Conservation (phyloP, 306 rosid species). For the Prunus kanzakura region DNA sequence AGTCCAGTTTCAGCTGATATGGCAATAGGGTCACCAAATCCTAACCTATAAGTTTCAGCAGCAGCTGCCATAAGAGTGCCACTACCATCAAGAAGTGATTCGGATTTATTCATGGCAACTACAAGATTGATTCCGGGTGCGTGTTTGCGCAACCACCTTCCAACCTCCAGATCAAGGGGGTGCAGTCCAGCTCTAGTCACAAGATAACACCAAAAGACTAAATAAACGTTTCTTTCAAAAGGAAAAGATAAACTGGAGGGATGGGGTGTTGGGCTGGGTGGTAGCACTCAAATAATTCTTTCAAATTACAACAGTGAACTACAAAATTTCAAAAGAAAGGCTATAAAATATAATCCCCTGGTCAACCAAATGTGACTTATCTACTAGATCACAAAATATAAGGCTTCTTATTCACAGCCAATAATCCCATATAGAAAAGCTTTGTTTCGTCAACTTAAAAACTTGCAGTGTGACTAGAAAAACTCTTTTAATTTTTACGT, state of each 20-base stretch:
- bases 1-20: conserved; percentile 95
- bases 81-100: conserved; percentile 57
- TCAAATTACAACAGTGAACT: not conserved
- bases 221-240: not conserved
- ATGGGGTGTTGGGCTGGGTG: not conserved
- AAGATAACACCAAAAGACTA: not conserved
- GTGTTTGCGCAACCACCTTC: conserved; percentile 78
- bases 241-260: not conserved
- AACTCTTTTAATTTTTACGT: not conserved
- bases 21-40: conserved; percentile 94
- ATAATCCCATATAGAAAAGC: not conserved
- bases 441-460: no score
- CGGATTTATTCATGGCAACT: conserved; percentile 82
- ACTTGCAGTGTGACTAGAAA: no score
- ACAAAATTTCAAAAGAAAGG: not conserved
- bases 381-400: not conserved
- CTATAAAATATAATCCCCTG: not conserved
- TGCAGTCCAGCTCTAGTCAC: conserved; percentile 75
- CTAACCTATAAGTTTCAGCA: conserved; percentile 63
- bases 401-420: not conserved
- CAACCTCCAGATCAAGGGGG: conserved; percentile 85
- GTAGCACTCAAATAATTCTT: not conserved
- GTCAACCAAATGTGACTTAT: not conserved
- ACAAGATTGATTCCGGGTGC: conserved; percentile 71
- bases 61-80: conserved; percentile 57